A percentile compares a stretch with the other conserved stretches of the same genome.
Evolutionary conservation across 2,329 filamentous ascomycete species (phyloP).

Genomic region (Diaporthe longicolla): DNA sequence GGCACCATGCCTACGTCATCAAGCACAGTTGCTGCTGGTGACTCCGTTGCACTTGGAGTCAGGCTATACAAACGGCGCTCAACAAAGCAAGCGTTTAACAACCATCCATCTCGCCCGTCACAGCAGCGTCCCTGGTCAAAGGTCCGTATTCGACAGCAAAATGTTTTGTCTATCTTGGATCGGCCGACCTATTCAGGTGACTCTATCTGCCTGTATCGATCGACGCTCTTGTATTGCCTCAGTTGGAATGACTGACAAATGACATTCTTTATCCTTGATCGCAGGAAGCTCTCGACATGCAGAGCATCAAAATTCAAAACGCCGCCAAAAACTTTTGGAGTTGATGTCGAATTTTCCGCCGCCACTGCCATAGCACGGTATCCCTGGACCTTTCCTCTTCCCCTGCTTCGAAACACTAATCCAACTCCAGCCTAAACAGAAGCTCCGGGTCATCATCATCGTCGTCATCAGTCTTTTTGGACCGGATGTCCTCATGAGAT

Average conservation of each 20-base stretch:
- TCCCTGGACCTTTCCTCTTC: not conserved
- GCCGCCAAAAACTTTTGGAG: constrained; percentile 36
- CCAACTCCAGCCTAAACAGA: constrained; percentile 38
- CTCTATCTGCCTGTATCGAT: constrained; percentile 13
- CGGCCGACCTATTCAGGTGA: not conserved
- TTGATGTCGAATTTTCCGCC: constrained; percentile 15
- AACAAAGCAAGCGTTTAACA: not conserved
- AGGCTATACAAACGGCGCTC: no score
- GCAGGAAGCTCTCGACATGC: constrained; percentile 1
- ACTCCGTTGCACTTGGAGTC: no score
- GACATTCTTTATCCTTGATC: not conserved
- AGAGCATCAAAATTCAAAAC: constrained; percentile 13
- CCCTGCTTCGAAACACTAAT: not conserved
- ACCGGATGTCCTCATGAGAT: constrained; percentile 1
- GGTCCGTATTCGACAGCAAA: not conserved
- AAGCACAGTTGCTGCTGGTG: no score
- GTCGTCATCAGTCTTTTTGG: constrained; percentile 10
- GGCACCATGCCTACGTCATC: no score
- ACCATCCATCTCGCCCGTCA: not conserved
- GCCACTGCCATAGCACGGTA: not conserved
- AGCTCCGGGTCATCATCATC: constrained; percentile 31
- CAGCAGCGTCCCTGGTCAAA: not conserved
- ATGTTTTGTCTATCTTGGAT: not conserved
- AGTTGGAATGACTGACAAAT: constrained; percentile 10
- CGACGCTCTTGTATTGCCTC: not conserved